A percentile compares a stretch with the other conserved stretches of the same genome.
Evolutionary conservation across 1,284 basidiomycete species (phyloP).

Genomic region (Ceratobasidium sp.): DNA sequence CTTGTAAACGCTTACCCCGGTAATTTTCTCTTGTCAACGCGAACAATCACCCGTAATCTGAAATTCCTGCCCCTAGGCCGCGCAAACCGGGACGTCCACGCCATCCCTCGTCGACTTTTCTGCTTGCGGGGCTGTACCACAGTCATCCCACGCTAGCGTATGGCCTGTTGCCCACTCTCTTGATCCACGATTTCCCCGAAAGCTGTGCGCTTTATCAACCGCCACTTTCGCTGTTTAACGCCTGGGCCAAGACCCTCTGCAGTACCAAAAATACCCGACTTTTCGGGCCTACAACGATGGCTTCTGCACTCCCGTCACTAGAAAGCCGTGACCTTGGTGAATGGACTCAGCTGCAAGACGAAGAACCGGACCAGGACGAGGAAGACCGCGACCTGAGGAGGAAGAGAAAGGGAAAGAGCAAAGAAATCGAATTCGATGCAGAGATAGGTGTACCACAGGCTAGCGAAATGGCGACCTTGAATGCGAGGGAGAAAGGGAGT

Average conservation of each 20-base stretch:
- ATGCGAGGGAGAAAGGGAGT: not conserved
- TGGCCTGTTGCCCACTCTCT: not conserved
- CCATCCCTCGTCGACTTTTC: not conserved
- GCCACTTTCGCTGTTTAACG: not conserved
- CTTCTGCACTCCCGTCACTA: not conserved
- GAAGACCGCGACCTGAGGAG: conserved; percentile 1
- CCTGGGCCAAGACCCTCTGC: not conserved
- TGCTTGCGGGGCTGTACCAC: not conserved
- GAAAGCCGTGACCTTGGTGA: conserved; percentile 35
- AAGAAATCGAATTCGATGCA: not conserved
- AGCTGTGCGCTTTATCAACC: conserved; percentile 6
- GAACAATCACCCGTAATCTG: not conserved
- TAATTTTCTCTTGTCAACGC: not conserved
- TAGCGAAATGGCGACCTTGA: not conserved
- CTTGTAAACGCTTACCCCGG: not conserved
- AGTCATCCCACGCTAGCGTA: no score
- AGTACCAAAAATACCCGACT: not conserved
- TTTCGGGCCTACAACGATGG: not conserved
- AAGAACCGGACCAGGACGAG: not conserved
- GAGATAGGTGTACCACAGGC: conserved; percentile 1
- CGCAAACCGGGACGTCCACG: not conserved
- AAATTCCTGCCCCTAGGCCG: not conserved
- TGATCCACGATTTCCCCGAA: not conserved
- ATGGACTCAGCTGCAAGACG: conserved; percentile 25
- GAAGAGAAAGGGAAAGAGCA: conserved; percentile 37